Evolutionary conservation across 441 rosid species (phyloP).

Genomic region (Gossypium schwendimanii): DNA sequence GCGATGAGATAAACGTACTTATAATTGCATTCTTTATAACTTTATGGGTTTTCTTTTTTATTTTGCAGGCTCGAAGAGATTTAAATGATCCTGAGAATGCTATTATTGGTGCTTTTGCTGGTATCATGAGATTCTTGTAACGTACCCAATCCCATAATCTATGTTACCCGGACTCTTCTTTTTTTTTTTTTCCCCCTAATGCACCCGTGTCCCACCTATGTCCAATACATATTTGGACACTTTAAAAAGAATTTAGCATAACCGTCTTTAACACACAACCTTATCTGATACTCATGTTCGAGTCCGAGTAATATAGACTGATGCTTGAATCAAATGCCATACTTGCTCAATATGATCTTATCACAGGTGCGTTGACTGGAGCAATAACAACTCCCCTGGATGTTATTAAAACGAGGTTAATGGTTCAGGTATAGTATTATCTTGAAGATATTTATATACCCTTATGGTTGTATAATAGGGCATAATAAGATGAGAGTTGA

Average conservation of each 20-base stretch:
- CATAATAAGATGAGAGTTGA: not conserved
- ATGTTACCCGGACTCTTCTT: not conserved
- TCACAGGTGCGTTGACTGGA: slow-evolving; percentile 82
- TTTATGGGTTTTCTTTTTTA: not conserved
- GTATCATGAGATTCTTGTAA: slow-evolving; percentile 27
- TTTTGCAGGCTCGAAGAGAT: slow-evolving; percentile 67
- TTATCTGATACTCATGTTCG: not conserved
- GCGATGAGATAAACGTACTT: not conserved
- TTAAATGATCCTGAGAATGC: slow-evolving; percentile 89
- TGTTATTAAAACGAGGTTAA: slow-evolving; percentile 88
- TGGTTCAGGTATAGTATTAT: slow-evolving; percentile 63
- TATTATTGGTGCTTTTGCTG: slow-evolving; percentile 79
- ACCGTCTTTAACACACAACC: not conserved
- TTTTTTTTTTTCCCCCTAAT: not conserved
- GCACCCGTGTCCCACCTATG: not conserved
- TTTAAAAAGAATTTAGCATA: not conserved
- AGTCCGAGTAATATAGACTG: not conserved
- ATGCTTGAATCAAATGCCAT: not conserved
- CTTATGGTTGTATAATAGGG: slow-evolving; percentile 1
- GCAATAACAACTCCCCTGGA: slow-evolving; percentile 97
- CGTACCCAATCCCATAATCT: not conserved
- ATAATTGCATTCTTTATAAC: not conserved
- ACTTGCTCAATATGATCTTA: not conserved
- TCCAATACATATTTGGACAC: not conserved
- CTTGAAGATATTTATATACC: not conserved